Base-by-base conservation (phyloP, 768 basidiomycete species). In the Sistotremastrum suecicum region DNA sequence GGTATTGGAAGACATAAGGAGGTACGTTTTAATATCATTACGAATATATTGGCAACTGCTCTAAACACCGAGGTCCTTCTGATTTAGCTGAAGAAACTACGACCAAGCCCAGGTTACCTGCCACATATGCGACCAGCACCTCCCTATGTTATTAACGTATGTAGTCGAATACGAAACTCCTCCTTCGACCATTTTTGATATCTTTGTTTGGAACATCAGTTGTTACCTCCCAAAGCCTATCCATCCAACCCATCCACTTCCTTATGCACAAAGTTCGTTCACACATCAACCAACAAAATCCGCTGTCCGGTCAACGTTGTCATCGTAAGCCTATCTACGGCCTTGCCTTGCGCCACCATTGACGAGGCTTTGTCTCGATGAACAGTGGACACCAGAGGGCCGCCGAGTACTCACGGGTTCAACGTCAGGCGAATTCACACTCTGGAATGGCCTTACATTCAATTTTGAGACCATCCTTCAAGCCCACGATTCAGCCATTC, bases 391-490 rank as follows among this genome's bases (percentile, higher is more conserved):
- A 11, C 95, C 95, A 1, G 94, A 98, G 66, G 90, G 83, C 46
- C 75, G 95, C 33, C 80, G 95, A 2, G 72, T 98, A 20, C 66
- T 98, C 41, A 98, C 95, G 3, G 95, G 95, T 11, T 92, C 91
- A 7, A 90, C 91, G 20, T 89, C 84, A 50, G 95, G 95, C 40
- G 95, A 98, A 65, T 97, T 99, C 63, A 98, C 94, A 1, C 74
- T 98, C 5, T 98, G 95, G 95, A 99, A 99, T 53, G 94, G 94
- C 30, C 72, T 94, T 28, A 97, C 95, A 0, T 99, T 98, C 78
- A 99, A 98, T 66, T 99, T 98, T 58, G 95, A 99, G 63, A 95
- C 94, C 0, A 97, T 99, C 53, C 75, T 98, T n/a, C 94, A 97
- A 65, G 94, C 92, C 1, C 95, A 99, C 63, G 95, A 99, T 58